A percentile compares a stretch with the other conserved stretches of the same genome.
Conservation (phyloP, 371 early-diverging fungal genomes). For the Caulochytrium protostelioides region DNA sequence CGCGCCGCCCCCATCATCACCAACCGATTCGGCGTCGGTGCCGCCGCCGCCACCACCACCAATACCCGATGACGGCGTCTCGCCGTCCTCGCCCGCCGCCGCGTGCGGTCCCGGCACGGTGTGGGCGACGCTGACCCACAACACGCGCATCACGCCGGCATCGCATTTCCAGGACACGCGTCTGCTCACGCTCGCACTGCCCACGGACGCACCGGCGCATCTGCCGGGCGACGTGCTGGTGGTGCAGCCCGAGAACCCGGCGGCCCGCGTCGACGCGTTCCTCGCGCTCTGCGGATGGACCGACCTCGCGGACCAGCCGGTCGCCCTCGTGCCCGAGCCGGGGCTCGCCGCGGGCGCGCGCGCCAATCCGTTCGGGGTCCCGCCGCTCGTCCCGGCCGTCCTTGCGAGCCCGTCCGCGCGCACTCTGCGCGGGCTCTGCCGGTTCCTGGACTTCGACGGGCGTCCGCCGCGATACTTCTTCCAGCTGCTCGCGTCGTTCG, state of each 20-base stretch:
- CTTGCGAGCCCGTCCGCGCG: constrained; percentile 35
- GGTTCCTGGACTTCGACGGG: constrained; percentile 63
- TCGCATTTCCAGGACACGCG: constrained; percentile 83
- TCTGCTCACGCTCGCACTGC: constrained; percentile 32
- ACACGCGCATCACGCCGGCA: constrained; percentile 42
- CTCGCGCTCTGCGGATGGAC: constrained; percentile 49
- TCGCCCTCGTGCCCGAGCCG: no score
- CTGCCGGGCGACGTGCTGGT: constrained; percentile 61
- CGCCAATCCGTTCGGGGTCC: constrained; percentile 13
- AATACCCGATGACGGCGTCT: background rate
- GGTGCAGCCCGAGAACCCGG: constrained; percentile 48
- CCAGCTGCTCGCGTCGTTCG: constrained; percentile 58
- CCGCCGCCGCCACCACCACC: no score
- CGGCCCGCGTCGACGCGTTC: constrained; percentile 39
- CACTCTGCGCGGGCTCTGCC: constrained; percentile 41
- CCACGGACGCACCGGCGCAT: constrained; percentile 19
- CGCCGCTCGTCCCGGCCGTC: constrained; percentile 24
- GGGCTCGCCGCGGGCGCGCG: no score
- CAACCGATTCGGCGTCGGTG: constrained; percentile 14
- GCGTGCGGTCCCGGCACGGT: no score
- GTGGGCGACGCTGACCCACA: constrained; percentile 5
- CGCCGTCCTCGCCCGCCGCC: no score
- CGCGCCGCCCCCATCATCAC: no score
- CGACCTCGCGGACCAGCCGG: constrained; percentile 36
- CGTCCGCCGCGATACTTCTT: constrained; percentile 75